These are phyloP conservation scores for Malus hybrid DNA, from an alignment of 331 rosid genomes.

Conservation along the genomic window DNA sequence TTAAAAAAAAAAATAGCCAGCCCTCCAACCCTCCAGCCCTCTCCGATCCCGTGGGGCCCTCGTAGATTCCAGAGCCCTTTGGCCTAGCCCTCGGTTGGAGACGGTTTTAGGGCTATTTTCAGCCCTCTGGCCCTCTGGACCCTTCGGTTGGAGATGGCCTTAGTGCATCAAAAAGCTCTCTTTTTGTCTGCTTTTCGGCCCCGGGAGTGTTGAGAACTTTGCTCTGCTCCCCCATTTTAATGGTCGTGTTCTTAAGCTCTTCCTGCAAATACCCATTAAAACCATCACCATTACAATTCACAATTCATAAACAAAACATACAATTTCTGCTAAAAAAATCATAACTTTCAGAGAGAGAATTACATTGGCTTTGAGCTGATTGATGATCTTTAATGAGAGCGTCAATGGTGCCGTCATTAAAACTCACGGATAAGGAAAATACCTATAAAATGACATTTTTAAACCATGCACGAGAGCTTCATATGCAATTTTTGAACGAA, in stretches of 20 bases:
- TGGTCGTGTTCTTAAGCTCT: conserved; percentile 82
- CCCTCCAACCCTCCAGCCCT: no score
- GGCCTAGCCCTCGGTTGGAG: no score
- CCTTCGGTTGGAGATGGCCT: conserved; percentile 18
- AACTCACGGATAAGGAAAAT: no score
- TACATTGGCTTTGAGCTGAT: conserved; percentile 97
- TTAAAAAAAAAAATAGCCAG: no score
- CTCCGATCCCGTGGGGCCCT: no score
- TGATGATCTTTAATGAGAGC: conserved; percentile 91
- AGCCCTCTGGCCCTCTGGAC: no score
- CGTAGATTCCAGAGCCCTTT: no score
- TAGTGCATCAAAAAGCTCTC: conserved; percentile 85
- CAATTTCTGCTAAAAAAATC: not conserved
- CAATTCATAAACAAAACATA: not conserved
- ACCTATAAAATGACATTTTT: no score
- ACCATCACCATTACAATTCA: not conserved
- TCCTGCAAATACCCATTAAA: conserved; percentile 37
- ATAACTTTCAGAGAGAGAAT: not conserved
- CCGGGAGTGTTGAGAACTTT: conserved; percentile 91
- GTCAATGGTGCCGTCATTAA: conserved; percentile 73
- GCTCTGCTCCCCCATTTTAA: conserved; percentile 95
- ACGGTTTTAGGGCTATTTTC: no score
- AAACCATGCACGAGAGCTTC: no score
- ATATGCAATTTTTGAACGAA: no score
- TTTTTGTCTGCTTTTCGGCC: conserved; percentile 89